Evolutionary conservation across 1,139 yeast species (phyloP).

Genomic region (Schizosaccharomyces versatilis): DNA sequence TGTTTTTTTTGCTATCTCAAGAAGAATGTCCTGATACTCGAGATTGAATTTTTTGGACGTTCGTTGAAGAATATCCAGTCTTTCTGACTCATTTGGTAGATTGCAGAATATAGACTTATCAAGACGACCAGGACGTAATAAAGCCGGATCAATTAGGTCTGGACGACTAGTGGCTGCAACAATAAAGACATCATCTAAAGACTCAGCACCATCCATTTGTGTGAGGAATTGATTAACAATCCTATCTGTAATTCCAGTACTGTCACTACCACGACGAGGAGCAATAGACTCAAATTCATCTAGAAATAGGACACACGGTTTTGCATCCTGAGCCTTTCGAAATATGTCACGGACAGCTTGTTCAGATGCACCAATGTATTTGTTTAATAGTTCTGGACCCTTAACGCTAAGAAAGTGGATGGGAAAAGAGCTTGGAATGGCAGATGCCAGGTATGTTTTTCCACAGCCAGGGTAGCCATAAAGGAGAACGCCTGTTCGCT

Average conservation of each 20-base stretch:
- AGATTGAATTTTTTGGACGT: conserved; percentile 21
- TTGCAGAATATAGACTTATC: conserved; percentile 83
- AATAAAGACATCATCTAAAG: conserved; percentile 87
- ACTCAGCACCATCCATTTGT: conserved; percentile 98
- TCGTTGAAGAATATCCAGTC: conserved; percentile 49
- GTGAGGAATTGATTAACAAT: conserved; percentile 93
- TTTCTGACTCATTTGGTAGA: conserved; percentile 50
- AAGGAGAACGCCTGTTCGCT: conserved; percentile 70
- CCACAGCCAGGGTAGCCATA: conserved; percentile 98
- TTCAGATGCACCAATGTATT: conserved; percentile 93
- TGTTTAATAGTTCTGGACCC: conserved; percentile 89
- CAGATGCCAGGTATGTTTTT: conserved; percentile 76
- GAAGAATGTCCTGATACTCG: conserved; percentile 14
- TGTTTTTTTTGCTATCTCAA: conserved; percentile 36
- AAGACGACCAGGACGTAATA: conserved; percentile 82
- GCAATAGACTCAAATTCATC: conserved; percentile 96
- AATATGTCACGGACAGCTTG: conserved; percentile 82
- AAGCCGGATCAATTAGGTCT: conserved; percentile 66
- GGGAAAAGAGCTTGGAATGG: conserved; percentile 87
- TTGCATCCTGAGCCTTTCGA: conserved; percentile 83
- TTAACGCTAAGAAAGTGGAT: conserved; percentile 79
- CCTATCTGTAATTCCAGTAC: conserved; percentile 93
- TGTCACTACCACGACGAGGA: conserved; percentile 90
- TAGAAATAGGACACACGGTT: conserved; percentile 80
- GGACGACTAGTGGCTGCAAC: conserved; percentile 77